Evolutionary conservation across 306 rosid species (phyloP), one percentile per base, ranked within the genome.

Genomic region (Trifolium fragiferum): DNA sequence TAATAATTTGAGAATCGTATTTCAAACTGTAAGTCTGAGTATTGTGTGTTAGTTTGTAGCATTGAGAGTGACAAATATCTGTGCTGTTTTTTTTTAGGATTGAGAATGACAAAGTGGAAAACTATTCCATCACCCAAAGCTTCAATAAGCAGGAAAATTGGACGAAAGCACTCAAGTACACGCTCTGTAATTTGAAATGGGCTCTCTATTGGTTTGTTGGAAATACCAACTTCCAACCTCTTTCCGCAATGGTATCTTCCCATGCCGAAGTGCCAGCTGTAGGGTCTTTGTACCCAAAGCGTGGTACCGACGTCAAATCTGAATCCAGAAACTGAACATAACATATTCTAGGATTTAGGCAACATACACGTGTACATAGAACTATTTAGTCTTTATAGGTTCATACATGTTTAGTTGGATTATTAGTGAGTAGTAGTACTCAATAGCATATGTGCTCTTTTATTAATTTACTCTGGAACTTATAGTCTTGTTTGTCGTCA

Each of bases 161-260:
- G 97, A 94, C 99, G 0, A 94, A 92, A 82, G 97, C 99, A 81
- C 96, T 94, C 63, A 92, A 94, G 76, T 94, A 91, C 81, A 94
- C 99, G 8, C 99, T 94, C 23, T 88, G 97, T 90, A 77, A 94
- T 85, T 85, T 94, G 89, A 94, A 94, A 74, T 94, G 99, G 99
- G 95, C 93, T 67, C 99, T 94, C 23, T 94, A 84, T 80, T 94
- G 99, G 99, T 92, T 94, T 84, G 92, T 94, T 71, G 97, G 96
- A 57, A 94, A 92, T 32, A 94, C 98, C 3, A 87, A 91, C 62
- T 91, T 94, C 84, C 97, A 90, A 84, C 91, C 98, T 75, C 95
- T 88, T 70, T 79, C 96, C 49, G 89, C 93, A 32, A 82, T 75
- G 62, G 89, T 83, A 40, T 77, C 97, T 37, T 83, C 97, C 8